Evolutionary conservation across 2,329 filamentous ascomycete species (phyloP).

Genomic region (Ascochyta rabiei): DNA sequence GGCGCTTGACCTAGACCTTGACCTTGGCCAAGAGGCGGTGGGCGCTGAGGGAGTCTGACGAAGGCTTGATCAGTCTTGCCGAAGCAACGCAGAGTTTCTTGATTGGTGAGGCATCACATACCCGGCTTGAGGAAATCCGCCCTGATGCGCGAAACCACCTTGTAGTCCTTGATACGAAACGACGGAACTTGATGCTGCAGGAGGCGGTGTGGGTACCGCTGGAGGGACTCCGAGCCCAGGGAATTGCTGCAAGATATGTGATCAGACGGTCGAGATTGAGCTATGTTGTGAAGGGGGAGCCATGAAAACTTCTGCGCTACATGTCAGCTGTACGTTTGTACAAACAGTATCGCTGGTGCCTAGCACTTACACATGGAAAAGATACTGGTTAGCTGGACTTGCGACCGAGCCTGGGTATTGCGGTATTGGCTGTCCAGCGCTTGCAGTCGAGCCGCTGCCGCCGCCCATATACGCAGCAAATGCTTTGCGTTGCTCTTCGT

Average conservation of each 20-base stretch:
- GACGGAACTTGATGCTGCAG: slow-evolving; percentile 27
- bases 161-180: slow-evolving; percentile 26
- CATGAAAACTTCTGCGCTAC: slow-evolving; percentile 13
- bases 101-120: not conserved
- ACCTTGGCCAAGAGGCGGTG: slow-evolving; percentile 25
- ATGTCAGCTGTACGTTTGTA: slow-evolving; percentile 11
- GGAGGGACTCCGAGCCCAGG: slow-evolving; percentile 28
- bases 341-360: not conserved
- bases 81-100: not conserved
- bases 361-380: slow-evolving; percentile 36
- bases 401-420: slow-evolving; percentile 27
- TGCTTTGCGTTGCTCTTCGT: slow-evolving; percentile 39
- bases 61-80: not conserved
- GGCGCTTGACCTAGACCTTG: slow-evolving; percentile 3
- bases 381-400: slow-evolving; percentile 27
- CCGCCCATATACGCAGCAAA: slow-evolving; percentile 41
- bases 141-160: slow-evolving; percentile 17
- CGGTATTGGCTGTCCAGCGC: slow-evolving; percentile 21
- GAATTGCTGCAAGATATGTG: slow-evolving; percentile 28
- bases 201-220: slow-evolving; percentile 36
- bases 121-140: slow-evolving; percentile 14
- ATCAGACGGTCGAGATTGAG: slow-evolving; percentile 2
- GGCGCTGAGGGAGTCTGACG: slow-evolving; percentile 22
- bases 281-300: not conserved
- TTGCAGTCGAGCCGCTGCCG: slow-evolving; percentile 9